phyloP scores from a whole-genome alignment of 148 eudicot species.

The Fagopyrum homotropicum region DNA sequence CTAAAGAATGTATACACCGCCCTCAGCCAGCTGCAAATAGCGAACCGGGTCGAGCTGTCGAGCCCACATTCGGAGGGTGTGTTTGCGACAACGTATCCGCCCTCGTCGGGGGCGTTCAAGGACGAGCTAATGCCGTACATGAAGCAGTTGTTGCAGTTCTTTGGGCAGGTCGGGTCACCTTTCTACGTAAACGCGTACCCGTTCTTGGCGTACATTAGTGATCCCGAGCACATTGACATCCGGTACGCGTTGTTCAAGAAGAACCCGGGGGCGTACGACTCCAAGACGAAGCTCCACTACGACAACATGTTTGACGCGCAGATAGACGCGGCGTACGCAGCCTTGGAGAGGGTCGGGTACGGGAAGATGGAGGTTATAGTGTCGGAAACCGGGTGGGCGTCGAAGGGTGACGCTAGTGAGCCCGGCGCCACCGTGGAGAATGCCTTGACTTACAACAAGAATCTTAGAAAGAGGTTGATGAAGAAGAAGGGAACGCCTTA shows the following conservation, averaged over 20 bases:
- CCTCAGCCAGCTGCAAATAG: background rate
- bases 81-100: slow-evolving; percentile 6
- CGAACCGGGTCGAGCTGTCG: background rate
- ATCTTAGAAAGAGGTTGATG: slow-evolving; percentile 4
- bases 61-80: slow-evolving; percentile 11
- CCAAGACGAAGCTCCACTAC: slow-evolving; percentile 14
- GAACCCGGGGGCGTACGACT: slow-evolving; percentile 14
- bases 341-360: background rate
- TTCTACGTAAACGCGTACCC: slow-evolving; percentile 18
- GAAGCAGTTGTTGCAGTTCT: slow-evolving; percentile 1
- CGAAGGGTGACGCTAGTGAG: slow-evolving; percentile 13
- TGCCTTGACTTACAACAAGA: slow-evolving; percentile 11
- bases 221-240: slow-evolving; percentile 1
- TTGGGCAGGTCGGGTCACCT: background rate
- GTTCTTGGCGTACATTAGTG: slow-evolving; percentile 11
- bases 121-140: slow-evolving; percentile 5
- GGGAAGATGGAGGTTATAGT: background rate
- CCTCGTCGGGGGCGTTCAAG: slow-evolving; percentile 12
- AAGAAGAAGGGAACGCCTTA: slow-evolving; percentile 11
- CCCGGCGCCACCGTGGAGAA: slow-evolving; percentile 12
- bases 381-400: slow-evolving; percentile 20
- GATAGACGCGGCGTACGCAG: slow-evolving; percentile 14
- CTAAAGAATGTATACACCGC: slow-evolving; percentile 7
- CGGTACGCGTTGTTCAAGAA: slow-evolving; percentile 8
- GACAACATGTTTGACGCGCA: slow-evolving; percentile 19